Percentiles rank a stretch among this genome's conserved stretches.
Evolutionary conservation across 139 green algal genomes (phyloP).

Genomic region (Zygnema circumcarinatum): DNA sequence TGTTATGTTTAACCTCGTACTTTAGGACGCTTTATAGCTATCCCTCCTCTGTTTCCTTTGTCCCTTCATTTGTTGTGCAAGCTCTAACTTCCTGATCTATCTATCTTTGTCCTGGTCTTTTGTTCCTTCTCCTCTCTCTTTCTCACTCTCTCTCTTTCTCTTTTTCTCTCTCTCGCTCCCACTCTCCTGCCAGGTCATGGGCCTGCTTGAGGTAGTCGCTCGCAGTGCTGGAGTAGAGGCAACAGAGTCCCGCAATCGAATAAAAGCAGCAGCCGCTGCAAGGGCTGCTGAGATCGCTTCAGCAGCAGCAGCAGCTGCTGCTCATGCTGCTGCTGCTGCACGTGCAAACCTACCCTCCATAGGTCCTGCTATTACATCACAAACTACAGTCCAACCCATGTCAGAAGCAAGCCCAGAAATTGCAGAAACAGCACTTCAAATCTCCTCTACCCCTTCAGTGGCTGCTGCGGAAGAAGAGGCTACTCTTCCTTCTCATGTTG

Average conservation of each 20-base stretch:
- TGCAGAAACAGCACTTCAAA: background rate
- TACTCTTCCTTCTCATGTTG: background rate
- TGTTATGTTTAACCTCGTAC: too few species aligned
- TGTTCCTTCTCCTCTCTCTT: too few species aligned
- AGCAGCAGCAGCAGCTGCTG: background rate
- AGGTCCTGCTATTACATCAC: background rate
- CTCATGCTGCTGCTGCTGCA: constrained; percentile 16
- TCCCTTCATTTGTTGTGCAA: too few species aligned
- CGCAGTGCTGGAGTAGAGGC: constrained; percentile 30
- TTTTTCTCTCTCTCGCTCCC: too few species aligned
- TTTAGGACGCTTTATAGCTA: too few species aligned
- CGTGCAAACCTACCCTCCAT: background rate
- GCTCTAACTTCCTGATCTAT: too few species aligned
- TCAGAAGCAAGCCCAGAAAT: background rate
- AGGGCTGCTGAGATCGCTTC: constrained; percentile 4
- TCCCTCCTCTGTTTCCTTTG: too few species aligned
- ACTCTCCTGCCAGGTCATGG: constrained; percentile 47
- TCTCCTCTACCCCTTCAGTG: background rate
- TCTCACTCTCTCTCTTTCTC: too few species aligned
- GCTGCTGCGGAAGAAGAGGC: background rate
- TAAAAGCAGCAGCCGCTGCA: background rate
- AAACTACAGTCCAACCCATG: background rate
- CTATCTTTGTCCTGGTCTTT: too few species aligned
- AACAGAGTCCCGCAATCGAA: background rate
- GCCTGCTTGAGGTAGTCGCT: constrained; percentile 46